Evolutionary conservation across 768 basidiomycete genomes (phyloP).

Genomic region (Cyathus striatus): DNA sequence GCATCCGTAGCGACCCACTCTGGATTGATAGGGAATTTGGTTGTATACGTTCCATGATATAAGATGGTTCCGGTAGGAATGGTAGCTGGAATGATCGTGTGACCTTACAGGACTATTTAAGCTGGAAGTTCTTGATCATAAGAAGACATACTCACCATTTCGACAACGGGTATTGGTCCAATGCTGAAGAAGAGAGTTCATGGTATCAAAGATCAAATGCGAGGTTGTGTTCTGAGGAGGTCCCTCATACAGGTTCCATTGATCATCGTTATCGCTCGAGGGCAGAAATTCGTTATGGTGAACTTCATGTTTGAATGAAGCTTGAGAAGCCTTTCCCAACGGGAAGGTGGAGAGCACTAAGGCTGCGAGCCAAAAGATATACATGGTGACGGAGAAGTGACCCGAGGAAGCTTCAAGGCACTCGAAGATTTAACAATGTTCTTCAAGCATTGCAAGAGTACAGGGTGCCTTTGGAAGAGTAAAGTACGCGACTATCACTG

Average conservation of each 20-base stretch:
- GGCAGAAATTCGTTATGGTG: too few relatives aligned
- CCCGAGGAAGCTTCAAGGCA: too few relatives aligned
- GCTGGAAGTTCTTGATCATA: background rate
- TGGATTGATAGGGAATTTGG: conserved; percentile 5
- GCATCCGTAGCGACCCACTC: conserved; percentile 17
- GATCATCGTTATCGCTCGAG: too few relatives aligned
- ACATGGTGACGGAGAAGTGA: too few relatives aligned
- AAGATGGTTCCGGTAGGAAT: conserved; percentile 15
- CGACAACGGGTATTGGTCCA: conserved; percentile 32
- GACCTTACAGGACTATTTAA: conserved; percentile 2
- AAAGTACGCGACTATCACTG: too few relatives aligned
- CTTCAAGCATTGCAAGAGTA: too few relatives aligned
- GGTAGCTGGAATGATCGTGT: conserved; percentile 15
- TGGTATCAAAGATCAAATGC: conserved; percentile 27
- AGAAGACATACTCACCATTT: conserved; percentile 20
- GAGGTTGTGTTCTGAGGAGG: conserved; percentile 16
- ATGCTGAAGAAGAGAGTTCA: conserved; percentile 27
- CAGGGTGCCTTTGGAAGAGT: too few relatives aligned
- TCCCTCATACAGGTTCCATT: conserved; percentile 6
- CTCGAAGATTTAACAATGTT: too few relatives aligned
- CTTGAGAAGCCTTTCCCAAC: too few relatives aligned
- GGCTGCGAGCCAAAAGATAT: too few relatives aligned
- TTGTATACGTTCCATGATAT: conserved; percentile 13
- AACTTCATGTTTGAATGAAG: too few relatives aligned
- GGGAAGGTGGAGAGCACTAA: too few relatives aligned